A percentile compares a stretch with the other conserved stretches of the same genome.
phyloP scores from a whole-genome alignment of 202 grass and related monocot species.

The Schoenoplectus tabernaemontani region DNA sequence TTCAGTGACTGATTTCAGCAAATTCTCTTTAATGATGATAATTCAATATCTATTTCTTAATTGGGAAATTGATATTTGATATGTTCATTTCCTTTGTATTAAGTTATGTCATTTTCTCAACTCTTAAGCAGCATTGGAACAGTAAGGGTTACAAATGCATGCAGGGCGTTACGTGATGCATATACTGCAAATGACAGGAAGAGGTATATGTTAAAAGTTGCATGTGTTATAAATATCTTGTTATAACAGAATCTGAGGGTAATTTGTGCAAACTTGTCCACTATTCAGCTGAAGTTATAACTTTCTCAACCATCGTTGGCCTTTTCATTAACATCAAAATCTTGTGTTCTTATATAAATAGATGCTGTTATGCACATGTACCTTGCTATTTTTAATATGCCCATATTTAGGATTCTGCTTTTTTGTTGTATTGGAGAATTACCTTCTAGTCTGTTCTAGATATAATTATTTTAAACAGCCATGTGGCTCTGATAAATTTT shows the following conservation, averaged over 20 bases:
- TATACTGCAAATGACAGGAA: neutral
- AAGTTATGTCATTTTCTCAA: neutral
- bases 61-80: neutral
- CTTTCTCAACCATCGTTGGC: neutral
- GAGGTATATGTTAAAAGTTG: neutral
- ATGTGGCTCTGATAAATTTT: neutral
- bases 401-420: neutral
- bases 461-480: neutral
- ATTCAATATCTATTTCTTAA: neutral
- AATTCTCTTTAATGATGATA: neutral
- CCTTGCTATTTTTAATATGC: neutral
- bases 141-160: neutral
- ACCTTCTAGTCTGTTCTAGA: neutral
- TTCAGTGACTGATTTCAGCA: neutral
- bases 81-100: neutral
- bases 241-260: neutral
- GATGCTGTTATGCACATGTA: neutral
- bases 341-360: neutral
- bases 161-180: neutral
- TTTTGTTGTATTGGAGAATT: neutral
- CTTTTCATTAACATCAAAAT: neutral
- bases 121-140: slow-evolving; percentile 12
- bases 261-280: neutral
- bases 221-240: neutral
- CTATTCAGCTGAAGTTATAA: neutral